These are phyloP conservation scores for Drechmeria coniospora DNA, from an alignment of 2,329 filamentous ascomycete genomes.

Conservation along the genomic window DNA sequence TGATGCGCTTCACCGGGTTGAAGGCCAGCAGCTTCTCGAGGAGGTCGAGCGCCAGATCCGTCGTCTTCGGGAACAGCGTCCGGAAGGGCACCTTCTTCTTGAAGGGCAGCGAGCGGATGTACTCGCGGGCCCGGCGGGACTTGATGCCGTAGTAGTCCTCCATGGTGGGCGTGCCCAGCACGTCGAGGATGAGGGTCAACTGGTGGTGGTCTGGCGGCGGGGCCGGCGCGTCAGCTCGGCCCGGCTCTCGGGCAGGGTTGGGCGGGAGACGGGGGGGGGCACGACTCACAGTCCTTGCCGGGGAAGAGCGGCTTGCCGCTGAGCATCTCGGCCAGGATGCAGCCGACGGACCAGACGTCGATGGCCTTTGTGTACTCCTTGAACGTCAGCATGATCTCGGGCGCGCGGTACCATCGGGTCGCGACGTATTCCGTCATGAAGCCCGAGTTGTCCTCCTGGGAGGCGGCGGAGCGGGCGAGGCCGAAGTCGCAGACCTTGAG, in stretches of 20 bases:
- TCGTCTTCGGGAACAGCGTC: constrained; percentile 96
- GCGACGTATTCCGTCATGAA: constrained; percentile 99
- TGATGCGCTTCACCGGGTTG: constrained; percentile 97
- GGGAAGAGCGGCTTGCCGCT: constrained; percentile 97
- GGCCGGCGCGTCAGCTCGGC: neutral
- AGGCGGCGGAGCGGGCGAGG: constrained; percentile 85
- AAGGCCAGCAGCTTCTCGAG: constrained; percentile 93
- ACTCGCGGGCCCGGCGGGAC: constrained; percentile 89
- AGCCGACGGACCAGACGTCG: constrained; percentile 97
- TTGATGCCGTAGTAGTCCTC: constrained; percentile 99
- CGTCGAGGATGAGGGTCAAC: constrained; percentile 89
- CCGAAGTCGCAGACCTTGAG: constrained; percentile 98
- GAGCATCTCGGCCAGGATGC: constrained; percentile 96
- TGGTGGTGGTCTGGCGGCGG: constrained; percentile 75
- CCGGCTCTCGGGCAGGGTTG: neutral
- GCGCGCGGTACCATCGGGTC: constrained; percentile 96
- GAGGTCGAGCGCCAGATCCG: constrained; percentile 84
- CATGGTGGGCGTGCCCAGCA: constrained; percentile 96
- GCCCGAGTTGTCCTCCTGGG: constrained; percentile 97
- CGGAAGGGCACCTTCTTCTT: constrained; percentile 99
- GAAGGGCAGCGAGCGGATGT: constrained; percentile 94
- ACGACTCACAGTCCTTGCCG: constrained; percentile 80
- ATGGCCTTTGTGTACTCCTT: constrained; percentile 99
- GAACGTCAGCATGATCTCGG: constrained; percentile 99
- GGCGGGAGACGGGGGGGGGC: neutral